These are phyloP conservation scores for Hanseniaspora meyeri DNA, from an alignment of 805 yeast species.

Conservation along the genomic window DNA sequence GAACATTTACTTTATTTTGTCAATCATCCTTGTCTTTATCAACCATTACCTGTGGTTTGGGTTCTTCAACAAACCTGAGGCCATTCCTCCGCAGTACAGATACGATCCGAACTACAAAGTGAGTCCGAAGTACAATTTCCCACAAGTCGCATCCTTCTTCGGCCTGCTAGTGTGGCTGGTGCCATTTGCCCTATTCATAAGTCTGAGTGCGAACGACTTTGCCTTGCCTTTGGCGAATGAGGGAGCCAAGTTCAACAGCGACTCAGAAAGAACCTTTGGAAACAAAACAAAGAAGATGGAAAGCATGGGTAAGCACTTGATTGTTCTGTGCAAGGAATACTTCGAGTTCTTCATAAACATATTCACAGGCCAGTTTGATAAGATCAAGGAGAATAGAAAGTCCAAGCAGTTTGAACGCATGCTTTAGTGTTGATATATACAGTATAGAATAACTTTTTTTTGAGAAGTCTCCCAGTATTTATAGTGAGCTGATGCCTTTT, in stretches of 20 bases:
- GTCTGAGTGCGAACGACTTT: constrained; percentile 83
- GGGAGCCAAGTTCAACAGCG: constrained; percentile 16
- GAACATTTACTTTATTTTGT: constrained; percentile 55
- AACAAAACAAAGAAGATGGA: constrained; percentile 29
- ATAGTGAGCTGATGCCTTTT: too few relatives aligned
- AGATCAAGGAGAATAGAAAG: constrained; percentile 5
- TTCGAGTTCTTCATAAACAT: constrained; percentile 15
- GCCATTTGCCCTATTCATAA: constrained; percentile 84
- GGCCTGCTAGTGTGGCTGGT: constrained; percentile 89
- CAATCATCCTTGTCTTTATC: constrained; percentile 58
- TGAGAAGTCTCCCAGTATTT: too few relatives aligned
- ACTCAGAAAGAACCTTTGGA: constrained; percentile 21
- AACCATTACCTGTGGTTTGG: constrained; percentile 88
- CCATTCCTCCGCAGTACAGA: constrained; percentile 56
- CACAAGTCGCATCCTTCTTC: constrained; percentile 89
- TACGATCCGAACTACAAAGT: constrained; percentile 47
- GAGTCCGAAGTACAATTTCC: constrained; percentile 63
- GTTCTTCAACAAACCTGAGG: constrained; percentile 51
- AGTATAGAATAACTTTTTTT: too few relatives aligned
- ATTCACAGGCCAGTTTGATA: constrained; percentile 11
- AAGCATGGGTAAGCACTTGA: constrained; percentile 60
- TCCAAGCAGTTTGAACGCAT: background rate
- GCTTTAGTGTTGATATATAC: background rate
- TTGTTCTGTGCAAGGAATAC: constrained; percentile 39
- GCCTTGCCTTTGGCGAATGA: constrained; percentile 49